Base-by-base conservation (phyloP, 169 alveolate genomes). In the Cryptosporidium parvum region DNA sequence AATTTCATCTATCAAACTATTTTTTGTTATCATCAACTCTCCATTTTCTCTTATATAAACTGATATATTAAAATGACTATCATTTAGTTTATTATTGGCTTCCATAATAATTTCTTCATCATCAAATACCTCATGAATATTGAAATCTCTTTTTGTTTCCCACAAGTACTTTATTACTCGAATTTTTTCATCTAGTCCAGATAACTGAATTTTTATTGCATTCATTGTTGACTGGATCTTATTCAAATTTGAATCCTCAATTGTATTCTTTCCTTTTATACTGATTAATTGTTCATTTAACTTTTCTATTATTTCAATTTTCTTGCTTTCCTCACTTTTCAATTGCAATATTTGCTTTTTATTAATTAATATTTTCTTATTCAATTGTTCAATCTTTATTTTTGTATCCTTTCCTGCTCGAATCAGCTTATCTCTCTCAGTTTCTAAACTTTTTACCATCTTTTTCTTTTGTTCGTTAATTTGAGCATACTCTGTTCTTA, bases 401-500 rank as follows among this genome's bases (percentile, higher is more conserved):
- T 26, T 80, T 14, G 51, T 26, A 45, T 80, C 80, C 56, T 62
- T 80, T 7, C 12, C 37, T 2, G 45, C 18, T 3, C 58, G 23
- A 42, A 39, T 44, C 37, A 80, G 35, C 26, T 44, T 59, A 8
- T 61, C 53, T 18, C 52, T 51, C 53, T 80, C 65, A n/a, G 9
- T 37, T 26, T 44, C 89, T 31, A 61, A 44, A 18, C 52, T 53
- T 23, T 44, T 67, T 7, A 29, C 23, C 21, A 80, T 61, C 12
- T n/a, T 62, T 45, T 80, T 42, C 48, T 65, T 80, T 10, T 62
- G 48, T 6, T 80, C 75, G 26, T 61, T 65, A 7, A 80, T 59
- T 23, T 51, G 65, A 18, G 89, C 52, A 33, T 65, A 80, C 31
- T 80, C 75, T 12, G 70, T 21, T 12, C 56, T 80, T 10, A 42